A percentile compares a stretch with the other conserved stretches of the same genome.
phyloP scores from a whole-genome alignment of 805 yeast species.

The Metschnikowia henanensis region DNA sequence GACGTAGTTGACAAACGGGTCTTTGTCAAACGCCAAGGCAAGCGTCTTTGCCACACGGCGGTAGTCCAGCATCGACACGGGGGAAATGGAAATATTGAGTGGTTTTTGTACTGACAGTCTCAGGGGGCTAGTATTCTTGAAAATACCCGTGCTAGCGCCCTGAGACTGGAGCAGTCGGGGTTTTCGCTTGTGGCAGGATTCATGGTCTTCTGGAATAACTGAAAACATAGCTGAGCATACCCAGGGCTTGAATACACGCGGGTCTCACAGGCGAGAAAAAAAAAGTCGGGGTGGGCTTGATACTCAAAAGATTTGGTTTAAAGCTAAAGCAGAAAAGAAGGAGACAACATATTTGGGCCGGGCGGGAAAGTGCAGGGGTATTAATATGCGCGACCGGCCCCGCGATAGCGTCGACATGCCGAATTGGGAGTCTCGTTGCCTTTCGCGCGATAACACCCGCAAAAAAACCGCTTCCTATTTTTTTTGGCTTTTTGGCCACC shows the following conservation, averaged over 20 bases:
- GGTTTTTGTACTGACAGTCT: constrained; percentile 22
- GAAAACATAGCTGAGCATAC: constrained; percentile 23
- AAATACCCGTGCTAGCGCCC: constrained; percentile 25
- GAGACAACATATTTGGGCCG: neutral
- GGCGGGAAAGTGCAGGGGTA: constrained; percentile 12
- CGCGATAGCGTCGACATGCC: constrained; percentile 11
- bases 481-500: too few relatives aligned
- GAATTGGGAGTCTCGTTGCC: constrained; percentile 1
- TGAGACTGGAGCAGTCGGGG: constrained; percentile 43
- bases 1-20: constrained; percentile 51
- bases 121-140: constrained; percentile 23
- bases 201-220: constrained; percentile 34
- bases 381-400: constrained; percentile 8
- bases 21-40: constrained; percentile 53
- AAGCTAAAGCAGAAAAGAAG: constrained; percentile 3
- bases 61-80: constrained; percentile 38
- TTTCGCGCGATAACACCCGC: constrained; percentile 2
- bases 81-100: constrained; percentile 18
- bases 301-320: too few relatives aligned
- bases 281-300: neutral
- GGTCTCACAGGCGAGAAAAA: neutral
- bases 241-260: neutral
- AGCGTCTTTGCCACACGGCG: constrained; percentile 56
- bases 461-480: too few relatives aligned
- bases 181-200: constrained; percentile 29